These are phyloP conservation scores for Cyberlindnera mississippiensis DNA, from an alignment of 805 yeast genomes.

Conservation along the genomic window DNA sequence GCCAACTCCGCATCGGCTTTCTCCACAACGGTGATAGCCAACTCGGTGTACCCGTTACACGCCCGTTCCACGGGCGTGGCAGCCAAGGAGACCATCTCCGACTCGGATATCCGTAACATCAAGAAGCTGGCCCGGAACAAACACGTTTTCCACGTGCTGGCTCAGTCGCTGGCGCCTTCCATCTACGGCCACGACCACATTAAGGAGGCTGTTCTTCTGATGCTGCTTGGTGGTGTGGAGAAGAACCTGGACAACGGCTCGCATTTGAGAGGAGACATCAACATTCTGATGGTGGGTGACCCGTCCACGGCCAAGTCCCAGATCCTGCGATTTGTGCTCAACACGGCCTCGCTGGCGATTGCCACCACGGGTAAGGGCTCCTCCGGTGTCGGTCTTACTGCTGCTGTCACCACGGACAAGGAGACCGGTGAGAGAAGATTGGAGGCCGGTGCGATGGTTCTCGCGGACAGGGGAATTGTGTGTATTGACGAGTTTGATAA, in stretches of 20 bases:
- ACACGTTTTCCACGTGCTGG: conserved; percentile 70
- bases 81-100: conserved; percentile 63
- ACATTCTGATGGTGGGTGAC: conserved; percentile 95
- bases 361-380: conserved; percentile 99
- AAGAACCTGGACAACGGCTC: conserved; percentile 93
- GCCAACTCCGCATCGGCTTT: conserved; percentile 58
- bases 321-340: conserved; percentile 86
- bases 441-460: conserved; percentile 99
- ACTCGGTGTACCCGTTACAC: conserved; percentile 84
- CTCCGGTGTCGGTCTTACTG: conserved; percentile 99
- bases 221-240: conserved; percentile 92
- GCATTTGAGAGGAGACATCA: conserved; percentile 97
- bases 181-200: conserved; percentile 91
- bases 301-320: conserved; percentile 99
- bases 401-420: conserved; percentile 93
- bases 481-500: conserved; percentile 99
- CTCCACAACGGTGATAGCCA: conserved; percentile 79
- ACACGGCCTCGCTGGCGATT: conserved; percentile 92
- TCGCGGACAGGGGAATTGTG: conserved; percentile 95
- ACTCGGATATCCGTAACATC: conserved; percentile 80
- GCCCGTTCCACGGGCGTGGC: conserved; percentile 86
- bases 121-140: conserved; percentile 68
- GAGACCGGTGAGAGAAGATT: conserved; percentile 96
- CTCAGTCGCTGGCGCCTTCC: conserved; percentile 91
- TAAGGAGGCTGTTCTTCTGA: conserved; percentile 83